Evolutionary conservation across 164 flowering plant species (phyloP), one percentile per base, ranked within the genome.

Genomic region (Stephania yunnanensis): DNA sequence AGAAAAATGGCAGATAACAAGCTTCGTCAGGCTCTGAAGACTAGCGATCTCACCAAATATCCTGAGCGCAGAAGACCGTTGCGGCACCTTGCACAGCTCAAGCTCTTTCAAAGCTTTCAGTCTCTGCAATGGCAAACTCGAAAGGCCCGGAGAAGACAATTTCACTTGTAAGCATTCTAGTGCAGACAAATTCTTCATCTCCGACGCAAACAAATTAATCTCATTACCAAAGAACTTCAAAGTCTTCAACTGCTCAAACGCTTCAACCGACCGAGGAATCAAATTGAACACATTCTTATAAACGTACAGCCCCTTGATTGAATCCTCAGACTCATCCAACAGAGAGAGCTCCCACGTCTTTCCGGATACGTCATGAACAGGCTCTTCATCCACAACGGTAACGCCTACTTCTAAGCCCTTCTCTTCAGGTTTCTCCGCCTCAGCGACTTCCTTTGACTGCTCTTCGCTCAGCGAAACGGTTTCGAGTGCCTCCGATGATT

Each of bases 141-240:
- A 84, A 44, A 93, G 55, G 31, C 84, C 91, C 0, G 90, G 92
- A 1, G 88, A 79, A 0, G 94, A 79, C 6, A 92, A 76, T 83
- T 89, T 95, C 79, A 95, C 82, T 76, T 95, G 97, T 84, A 95
- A 80, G 70, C 88, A 72, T 73, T 93, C 90, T 71, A 95, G 74
- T 71, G 81, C 90, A 15, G 72, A 83, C 84, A 93, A 84, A 71
- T 81, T 84, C 79, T 82, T 82, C 11, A 86, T 79, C 83, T 91
- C 95, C 50, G 86, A 68, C 1, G 97, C 90, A 58, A 93, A 90
- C 80, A 95, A 80, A 81, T 89, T 89, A 19, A 93, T 77, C 81
- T 91, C 97, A 68, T 95, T 95, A 19, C 88, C 89, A 67, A 93
- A 92, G 74, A 95, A 93, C 80, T 95, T 95, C 76, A 95, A 72